Evolutionary conservation across 495 filamentous ascomycete genomes (phyloP).

Genomic region (Penicillium canariense): DNA sequence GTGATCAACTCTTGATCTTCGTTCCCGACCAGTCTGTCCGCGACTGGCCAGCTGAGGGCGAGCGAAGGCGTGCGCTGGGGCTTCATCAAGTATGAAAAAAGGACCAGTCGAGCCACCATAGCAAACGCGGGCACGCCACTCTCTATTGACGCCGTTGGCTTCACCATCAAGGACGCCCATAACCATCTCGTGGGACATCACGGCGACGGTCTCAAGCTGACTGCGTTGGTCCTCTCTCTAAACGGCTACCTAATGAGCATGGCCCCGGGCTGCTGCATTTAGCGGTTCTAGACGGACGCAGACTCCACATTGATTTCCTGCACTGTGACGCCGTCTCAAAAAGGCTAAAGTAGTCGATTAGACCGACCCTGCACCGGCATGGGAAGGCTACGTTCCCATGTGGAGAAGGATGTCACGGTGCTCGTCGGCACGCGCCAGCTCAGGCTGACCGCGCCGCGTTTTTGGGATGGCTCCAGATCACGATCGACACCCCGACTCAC

Average conservation of each 20-base stretch:
- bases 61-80: neutral
- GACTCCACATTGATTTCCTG: constrained; percentile 1
- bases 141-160: constrained; percentile 6
- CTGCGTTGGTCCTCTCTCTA: constrained; percentile 22
- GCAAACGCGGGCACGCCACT: constrained; percentile 10
- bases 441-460: neutral
- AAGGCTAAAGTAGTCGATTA: neutral
- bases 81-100: constrained; percentile 17
- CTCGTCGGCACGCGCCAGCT: constrained; percentile 14
- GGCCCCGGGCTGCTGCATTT: constrained; percentile 15
- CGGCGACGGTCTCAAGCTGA: constrained; percentile 32
- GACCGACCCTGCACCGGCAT: constrained; percentile 3
- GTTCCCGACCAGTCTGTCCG: neutral
- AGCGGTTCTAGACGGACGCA: constrained; percentile 15
- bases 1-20: neutral
- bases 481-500: neutral
- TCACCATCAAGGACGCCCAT: neutral
- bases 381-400: constrained; percentile 5
- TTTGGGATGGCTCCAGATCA: neutral
- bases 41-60: neutral
- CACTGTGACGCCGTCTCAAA: neutral
- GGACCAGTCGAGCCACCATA: constrained; percentile 4
- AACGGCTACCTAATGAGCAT: constrained; percentile 17
- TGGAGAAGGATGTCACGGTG: constrained; percentile 23
- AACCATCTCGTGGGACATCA: constrained; percentile 17